These are phyloP conservation scores for Wickerhamiella musiphila DNA, from an alignment of 805 yeast species.

Conservation along the genomic window DNA sequence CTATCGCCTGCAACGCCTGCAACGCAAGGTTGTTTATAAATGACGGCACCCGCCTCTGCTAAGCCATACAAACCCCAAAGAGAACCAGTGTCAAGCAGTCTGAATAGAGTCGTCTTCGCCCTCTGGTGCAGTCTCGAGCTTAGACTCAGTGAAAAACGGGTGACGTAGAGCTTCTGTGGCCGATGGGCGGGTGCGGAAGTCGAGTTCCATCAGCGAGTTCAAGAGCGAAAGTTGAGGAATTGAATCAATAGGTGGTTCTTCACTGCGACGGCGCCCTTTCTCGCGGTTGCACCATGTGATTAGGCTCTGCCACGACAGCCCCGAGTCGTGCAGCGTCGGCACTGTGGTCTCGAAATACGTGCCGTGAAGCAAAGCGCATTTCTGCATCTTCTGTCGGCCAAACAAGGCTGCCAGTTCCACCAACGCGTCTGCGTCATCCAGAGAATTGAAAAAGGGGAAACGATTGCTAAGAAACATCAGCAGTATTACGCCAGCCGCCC, in stretches of 20 bases:
- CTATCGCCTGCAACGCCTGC: too few species aligned
- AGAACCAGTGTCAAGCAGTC: too few species aligned
- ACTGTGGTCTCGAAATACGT: conserved; percentile 59
- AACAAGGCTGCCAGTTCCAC: conserved; percentile 69
- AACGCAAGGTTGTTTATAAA: too few species aligned
- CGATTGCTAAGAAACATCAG: conserved; percentile 60
- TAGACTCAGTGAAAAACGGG: conserved; percentile 42
- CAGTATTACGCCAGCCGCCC: conserved; percentile 86
- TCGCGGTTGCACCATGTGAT: conserved; percentile 19
- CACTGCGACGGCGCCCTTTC: conserved; percentile 1
- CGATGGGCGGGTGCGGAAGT: conserved; percentile 51
- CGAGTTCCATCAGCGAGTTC: conserved; percentile 45
- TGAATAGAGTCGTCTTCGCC: too few species aligned
- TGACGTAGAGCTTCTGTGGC: conserved; percentile 44
- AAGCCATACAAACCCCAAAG: too few species aligned
- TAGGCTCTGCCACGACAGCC: conserved; percentile 26
- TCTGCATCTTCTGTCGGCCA: conserved; percentile 55
- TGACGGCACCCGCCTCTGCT: too few species aligned
- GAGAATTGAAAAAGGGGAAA: conserved; percentile 86
- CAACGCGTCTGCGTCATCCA: conserved; percentile 83
- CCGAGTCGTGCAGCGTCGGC: conserved; percentile 31
- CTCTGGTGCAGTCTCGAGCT: too few species aligned
- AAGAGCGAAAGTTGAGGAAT: conserved; percentile 12
- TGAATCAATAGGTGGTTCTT: background rate
- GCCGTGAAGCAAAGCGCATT: conserved; percentile 75